A percentile compares a stretch with the other conserved stretches of the same genome.
These are phyloP conservation scores for Penicillium sp. DNA, from an alignment of 2,329 filamentous ascomycete species.

Conservation along the genomic window DNA sequence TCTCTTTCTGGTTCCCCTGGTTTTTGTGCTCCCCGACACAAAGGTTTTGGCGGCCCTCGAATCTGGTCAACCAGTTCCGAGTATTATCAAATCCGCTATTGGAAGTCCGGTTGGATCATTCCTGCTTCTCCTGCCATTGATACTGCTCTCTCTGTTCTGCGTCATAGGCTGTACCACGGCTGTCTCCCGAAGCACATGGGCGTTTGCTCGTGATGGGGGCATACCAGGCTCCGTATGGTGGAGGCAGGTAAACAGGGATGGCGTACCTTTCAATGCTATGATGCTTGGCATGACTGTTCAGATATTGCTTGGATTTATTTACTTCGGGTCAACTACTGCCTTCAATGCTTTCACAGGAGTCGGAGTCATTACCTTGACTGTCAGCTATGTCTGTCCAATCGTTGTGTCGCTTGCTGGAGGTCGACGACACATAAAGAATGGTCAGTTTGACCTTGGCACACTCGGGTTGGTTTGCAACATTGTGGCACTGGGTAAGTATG, in stretches of 20 bases:
- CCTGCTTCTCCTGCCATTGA: slow-evolving; percentile 62
- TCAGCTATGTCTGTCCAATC: slow-evolving; percentile 65
- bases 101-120: slow-evolving; percentile 69
- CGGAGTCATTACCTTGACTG: slow-evolving; percentile 70
- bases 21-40: slow-evolving; percentile 70
- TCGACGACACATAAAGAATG: slow-evolving; percentile 51
- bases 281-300: slow-evolving; percentile 65
- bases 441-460: slow-evolving; percentile 51
- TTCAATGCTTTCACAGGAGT: slow-evolving; percentile 78
- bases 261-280: slow-evolving; percentile 66
- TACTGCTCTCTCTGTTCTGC: slow-evolving; percentile 71
- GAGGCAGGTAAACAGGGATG: slow-evolving; percentile 59
- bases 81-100: slow-evolving; percentile 70
- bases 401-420: slow-evolving; percentile 57
- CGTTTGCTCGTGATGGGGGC: slow-evolving; percentile 69
- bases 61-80: slow-evolving; percentile 69
- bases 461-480: slow-evolving; percentile 61
- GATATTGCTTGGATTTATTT: slow-evolving; percentile 69
- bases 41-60: slow-evolving; percentile 59
- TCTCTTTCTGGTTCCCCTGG: slow-evolving; percentile 66
- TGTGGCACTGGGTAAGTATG: slow-evolving; percentile 57
- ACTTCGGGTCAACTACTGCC: slow-evolving; percentile 69
- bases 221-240: slow-evolving; percentile 65
- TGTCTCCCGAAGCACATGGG: slow-evolving; percentile 67
- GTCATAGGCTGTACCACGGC: slow-evolving; percentile 70